Conservation (phyloP, 2,329 filamentous ascomycete species). For the Neonectria magnoliae region DNA sequence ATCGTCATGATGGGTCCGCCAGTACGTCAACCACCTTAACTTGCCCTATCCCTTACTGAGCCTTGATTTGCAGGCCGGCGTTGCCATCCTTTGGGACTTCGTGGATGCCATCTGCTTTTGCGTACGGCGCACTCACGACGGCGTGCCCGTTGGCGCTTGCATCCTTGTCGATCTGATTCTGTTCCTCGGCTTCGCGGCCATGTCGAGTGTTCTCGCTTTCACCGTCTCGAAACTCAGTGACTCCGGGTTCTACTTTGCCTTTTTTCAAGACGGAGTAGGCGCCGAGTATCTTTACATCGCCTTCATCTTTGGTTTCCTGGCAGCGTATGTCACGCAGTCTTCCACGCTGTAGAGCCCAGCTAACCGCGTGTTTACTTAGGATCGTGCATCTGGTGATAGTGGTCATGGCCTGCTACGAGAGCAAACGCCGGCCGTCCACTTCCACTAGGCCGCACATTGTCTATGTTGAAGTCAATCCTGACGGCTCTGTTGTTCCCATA, state of each 20-base stretch:
- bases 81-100: conserved; percentile 21
- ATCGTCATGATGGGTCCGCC: conserved; percentile 31
- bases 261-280: conserved; percentile 22
- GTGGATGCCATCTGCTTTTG: conserved; percentile 21
- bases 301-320: conserved; percentile 23
- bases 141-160: conserved; percentile 20
- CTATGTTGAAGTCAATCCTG: conserved; percentile 3
- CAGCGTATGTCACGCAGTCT: conserved; percentile 15
- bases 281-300: conserved; percentile 20
- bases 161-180: conserved; percentile 25
- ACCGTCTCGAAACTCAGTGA: conserved; percentile 27
- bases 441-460: conserved; percentile 2
- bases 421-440: background rate
- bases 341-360: background rate
- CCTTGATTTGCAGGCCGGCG: conserved; percentile 5
- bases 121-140: background rate
- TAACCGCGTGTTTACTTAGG: background rate
- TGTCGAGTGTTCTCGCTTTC: conserved; percentile 25
- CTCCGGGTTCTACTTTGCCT: conserved; percentile 30
- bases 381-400: conserved; percentile 1
- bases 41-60: background rate
- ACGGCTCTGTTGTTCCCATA: background rate
- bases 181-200: conserved; percentile 21
- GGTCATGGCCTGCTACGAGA: conserved; percentile 1
- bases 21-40: conserved; percentile 5